A percentile compares a stretch with the other conserved stretches of the same genome.
Evolutionary conservation across 257 asterid species (phyloP).

Genomic region (Nicotiana benthamiana): DNA sequence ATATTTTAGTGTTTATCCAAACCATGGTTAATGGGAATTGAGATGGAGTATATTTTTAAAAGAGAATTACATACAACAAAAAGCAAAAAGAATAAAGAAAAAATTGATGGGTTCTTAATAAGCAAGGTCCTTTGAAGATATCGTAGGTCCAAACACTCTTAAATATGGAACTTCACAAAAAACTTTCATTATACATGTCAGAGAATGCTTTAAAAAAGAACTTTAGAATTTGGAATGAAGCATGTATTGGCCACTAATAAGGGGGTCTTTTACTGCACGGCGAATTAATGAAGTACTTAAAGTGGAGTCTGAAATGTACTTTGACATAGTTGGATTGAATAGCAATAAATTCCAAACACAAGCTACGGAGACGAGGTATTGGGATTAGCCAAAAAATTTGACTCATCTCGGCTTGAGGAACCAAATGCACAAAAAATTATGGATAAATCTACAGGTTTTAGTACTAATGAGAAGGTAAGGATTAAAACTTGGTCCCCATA

Average conservation of each 20-base stretch:
- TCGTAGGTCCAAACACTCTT: background rate
- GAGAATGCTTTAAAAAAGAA: background rate
- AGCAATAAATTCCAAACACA: background rate
- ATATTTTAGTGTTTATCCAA: background rate
- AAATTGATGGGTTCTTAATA: background rate
- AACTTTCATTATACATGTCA: background rate
- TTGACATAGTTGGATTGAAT: background rate
- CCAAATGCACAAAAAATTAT: background rate
- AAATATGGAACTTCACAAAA: background rate
- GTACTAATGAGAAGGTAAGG: background rate
- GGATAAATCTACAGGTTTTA: background rate
- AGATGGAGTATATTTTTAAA: background rate
- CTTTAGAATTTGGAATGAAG: conserved; percentile 1
- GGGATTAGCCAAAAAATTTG: background rate
- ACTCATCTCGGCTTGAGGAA: background rate
- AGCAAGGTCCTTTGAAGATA: background rate
- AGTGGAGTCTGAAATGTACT: background rate
- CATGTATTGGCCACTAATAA: background rate
- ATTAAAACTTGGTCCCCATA: background rate
- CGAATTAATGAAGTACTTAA: background rate
- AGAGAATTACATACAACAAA: background rate
- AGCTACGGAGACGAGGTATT: background rate
- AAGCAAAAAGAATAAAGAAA: background rate
- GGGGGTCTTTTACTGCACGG: background rate
- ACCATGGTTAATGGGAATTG: background rate